Evolutionary conservation across 176 grass and related monocot genomes (phyloP).

Genomic region (Oryza coarctata): DNA sequence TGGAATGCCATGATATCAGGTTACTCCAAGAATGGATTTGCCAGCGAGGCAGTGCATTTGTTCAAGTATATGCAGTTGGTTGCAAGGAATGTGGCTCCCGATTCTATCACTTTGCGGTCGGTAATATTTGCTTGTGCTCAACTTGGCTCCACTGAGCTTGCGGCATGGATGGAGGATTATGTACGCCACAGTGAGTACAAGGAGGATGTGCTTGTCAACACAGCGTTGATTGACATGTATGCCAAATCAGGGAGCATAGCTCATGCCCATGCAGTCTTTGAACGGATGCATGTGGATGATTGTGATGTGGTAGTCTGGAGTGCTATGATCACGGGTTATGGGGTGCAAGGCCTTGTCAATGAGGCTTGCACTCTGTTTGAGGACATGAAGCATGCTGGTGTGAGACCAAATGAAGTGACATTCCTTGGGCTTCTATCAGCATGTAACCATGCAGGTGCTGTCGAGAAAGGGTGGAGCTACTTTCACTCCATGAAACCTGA

Average conservation of each 20-base stretch:
- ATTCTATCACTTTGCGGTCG: conserved; percentile 55
- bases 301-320: conserved; percentile 76
- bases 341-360: conserved; percentile 50
- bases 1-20: conserved; percentile 86
- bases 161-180: conserved; percentile 57
- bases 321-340: conserved; percentile 61
- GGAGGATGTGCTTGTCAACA: conserved; percentile 67
- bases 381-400: conserved; percentile 51
- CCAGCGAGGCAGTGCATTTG: conserved; percentile 55
- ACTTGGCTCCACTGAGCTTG: conserved; percentile 47
- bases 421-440: conserved; percentile 66
- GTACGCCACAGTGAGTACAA: conserved; percentile 37
- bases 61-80: conserved; percentile 52
- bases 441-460: conserved; percentile 53
- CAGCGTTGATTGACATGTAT: conserved; percentile 69
- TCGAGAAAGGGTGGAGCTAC: conserved; percentile 71
- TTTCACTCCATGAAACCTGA: conserved; percentile 63
- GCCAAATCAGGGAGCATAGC: conserved; percentile 63
- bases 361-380: conserved; percentile 54
- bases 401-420: conserved; percentile 65
- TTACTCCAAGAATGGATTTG: conserved; percentile 68
- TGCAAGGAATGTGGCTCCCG: conserved; percentile 37
- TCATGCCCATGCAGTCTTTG: conserved; percentile 41
- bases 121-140: conserved; percentile 67
- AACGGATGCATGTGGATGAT: conserved; percentile 17